Conservation (phyloP, 2,329 filamentous ascomycete genomes). For the Cladophialophora exuberans region DNA sequence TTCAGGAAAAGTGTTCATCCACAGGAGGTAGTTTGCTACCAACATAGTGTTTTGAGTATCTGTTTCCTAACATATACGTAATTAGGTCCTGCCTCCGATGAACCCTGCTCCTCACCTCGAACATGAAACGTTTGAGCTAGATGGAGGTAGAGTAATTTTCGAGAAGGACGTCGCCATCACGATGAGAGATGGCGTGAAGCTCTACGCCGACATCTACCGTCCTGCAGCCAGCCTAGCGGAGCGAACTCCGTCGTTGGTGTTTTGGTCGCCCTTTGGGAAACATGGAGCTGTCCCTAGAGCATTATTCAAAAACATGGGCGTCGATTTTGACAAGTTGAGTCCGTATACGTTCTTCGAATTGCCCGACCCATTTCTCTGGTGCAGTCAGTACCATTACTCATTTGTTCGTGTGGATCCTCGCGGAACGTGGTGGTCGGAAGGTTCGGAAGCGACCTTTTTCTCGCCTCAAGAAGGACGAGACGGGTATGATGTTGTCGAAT, state of each 20-base stretch:
- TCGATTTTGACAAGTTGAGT: conserved; percentile 3
- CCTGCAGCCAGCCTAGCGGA: conserved; percentile 14
- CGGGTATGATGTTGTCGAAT: conserved; percentile 21
- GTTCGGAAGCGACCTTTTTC: conserved; percentile 7
- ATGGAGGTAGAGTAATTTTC: conserved; percentile 21
- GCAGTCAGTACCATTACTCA: conserved; percentile 7
- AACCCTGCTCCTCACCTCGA: conserved; percentile 7
- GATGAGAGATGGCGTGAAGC: conserved; percentile 34
- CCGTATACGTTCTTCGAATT: conserved; percentile 1
- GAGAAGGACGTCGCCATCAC: conserved; percentile 33
- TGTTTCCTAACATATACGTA: neutral
- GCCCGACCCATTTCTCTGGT: conserved; percentile 4
- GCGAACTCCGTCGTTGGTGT: conserved; percentile 4
- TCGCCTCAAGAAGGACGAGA: conserved; percentile 12
- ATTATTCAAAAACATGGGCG: conserved; percentile 6
- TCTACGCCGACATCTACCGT: conserved; percentile 36
- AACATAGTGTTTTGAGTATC: neutral
- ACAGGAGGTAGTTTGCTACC: neutral
- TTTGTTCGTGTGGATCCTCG: conserved; percentile 7
- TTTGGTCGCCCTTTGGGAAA: conserved; percentile 11
- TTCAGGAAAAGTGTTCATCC: conserved; percentile 9
- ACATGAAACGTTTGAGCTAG: conserved; percentile 7
- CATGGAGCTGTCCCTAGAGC: conserved; percentile 3
- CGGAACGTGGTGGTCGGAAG: conserved; percentile 4
- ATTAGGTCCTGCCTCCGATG: conserved; percentile 1